Base-by-base conservation (phyloP, 2,329 filamentous ascomycete species). In the Hypoxylon sp. region DNA sequence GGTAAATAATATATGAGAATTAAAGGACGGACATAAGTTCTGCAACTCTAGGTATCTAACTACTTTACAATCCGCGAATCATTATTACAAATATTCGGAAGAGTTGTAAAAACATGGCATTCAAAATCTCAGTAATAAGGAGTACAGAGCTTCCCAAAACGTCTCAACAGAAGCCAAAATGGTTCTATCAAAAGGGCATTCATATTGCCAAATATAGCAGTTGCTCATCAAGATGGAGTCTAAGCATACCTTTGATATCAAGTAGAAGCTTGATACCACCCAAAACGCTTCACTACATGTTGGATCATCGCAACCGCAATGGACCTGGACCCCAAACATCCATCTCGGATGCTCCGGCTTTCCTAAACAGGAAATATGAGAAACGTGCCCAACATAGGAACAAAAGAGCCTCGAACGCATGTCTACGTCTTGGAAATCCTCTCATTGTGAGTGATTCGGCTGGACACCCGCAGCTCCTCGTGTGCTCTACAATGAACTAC, bases 341-440 rank as follows among this genome's bases (percentile, higher is more conserved):
- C 58, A 49, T 34, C 21, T 51, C 52, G 32, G 38, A 48, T 53
- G 19, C 25, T 45, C 58, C 58, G 63, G 63, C 46, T 57, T 66
- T 41, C 63, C 63, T 41, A 43, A 66, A 66, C 9, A 23, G 52
- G 57, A 43, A 57, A 46, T 34, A 34, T 51, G n/a, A 21, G 4
- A 7, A 14, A 28, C 11, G 17, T 60, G 30, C 49, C 38, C 55
- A 32, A 41, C 48, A 7, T 14, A 34, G 21, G 9, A 34, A 23
- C 19, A 7, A 14, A 17, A 30, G 5, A 49, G 13, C 19, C 10
- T 43, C 23, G 25, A 30, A 41, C 38, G 14, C 4, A 34, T 41
- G 14, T 46, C 9, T 34, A 34, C 25, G 10, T 46, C 3, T 21
- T 13, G 13, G 13, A 51, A 41, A 32, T 9, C 14, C 14, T 50